Evolutionary conservation across 2,329 filamentous ascomycete genomes (phyloP).

Genomic region (Xylariales sp.): DNA sequence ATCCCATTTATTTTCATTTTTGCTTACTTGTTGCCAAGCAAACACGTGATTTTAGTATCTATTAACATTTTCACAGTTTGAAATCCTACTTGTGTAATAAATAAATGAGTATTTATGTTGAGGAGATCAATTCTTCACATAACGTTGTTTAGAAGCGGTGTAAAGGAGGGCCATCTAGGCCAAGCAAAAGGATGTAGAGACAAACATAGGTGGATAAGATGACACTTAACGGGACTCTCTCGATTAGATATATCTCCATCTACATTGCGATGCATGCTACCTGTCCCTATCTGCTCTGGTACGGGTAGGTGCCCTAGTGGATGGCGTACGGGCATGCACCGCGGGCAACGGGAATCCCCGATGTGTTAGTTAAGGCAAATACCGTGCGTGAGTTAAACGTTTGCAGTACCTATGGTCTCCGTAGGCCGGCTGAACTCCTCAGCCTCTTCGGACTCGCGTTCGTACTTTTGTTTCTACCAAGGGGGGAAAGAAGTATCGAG

Average conservation of each 20-base stretch:
- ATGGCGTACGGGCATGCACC: too few relatives aligned
- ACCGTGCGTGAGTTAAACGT: too few relatives aligned
- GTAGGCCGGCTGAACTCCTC: neutral
- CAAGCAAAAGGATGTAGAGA: too few relatives aligned
- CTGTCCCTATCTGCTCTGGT: too few relatives aligned
- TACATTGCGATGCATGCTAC: too few relatives aligned
- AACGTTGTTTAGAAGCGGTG: neutral
- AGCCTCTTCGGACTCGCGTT: neutral
- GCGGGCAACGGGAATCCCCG: neutral
- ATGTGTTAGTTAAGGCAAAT: neutral
- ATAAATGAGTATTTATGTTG: neutral
- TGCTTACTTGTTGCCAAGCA: slow-evolving; percentile 29
- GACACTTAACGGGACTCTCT: too few relatives aligned
- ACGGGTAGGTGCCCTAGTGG: too few relatives aligned
- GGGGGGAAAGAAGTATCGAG: neutral
- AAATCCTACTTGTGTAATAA: neutral
- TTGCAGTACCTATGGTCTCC: neutral
- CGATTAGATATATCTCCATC: too few relatives aligned
- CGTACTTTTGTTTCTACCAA: neutral
- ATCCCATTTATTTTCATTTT: neutral
- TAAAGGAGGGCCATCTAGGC: neutral
- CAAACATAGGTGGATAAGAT: too few relatives aligned
- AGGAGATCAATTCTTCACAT: too few relatives aligned
- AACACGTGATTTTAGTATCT: neutral
- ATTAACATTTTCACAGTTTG: neutral